Base-by-base conservation (phyloP, 148 eudicot genomes). In the Rhododendron henanense region DNA sequence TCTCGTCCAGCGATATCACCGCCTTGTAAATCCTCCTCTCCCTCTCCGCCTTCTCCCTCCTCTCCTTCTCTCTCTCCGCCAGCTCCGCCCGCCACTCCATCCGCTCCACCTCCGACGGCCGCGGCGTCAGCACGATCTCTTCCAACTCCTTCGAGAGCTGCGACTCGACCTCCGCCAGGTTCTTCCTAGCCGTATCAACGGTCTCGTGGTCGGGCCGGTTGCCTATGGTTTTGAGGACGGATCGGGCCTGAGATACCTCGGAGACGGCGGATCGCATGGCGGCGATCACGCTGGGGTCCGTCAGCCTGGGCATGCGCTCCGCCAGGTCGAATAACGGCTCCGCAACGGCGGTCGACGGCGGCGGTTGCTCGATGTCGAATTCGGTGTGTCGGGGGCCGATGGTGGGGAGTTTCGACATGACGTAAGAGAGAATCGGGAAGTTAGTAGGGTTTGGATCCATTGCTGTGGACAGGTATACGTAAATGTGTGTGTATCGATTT, bases 131-230 rank as follows among this genome's bases (percentile, higher is more conserved):
- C 5, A 75, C 83, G 67, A 94, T 88, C 81, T 91, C 95, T 48
- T 89, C 95, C 5, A 95, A 85, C 61, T 88, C 86, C 0, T 84
- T 63, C 15, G 92, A 73, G 7, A 90, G 51, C 0, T 16, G 13
- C 2, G 88, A 71, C 19, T 92, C 93, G 83, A 96, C 85, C 85
- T 95, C 93, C 0, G 89, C 83, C 2, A 96, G 76, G 81, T 88
- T 91, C 5, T 86, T 81, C 81, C 88, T 91, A 15, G 98, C 99
- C 10, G 78, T 61, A 73, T 96, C 98, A 39, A 96, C 89, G 1
- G 95, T 23, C 88, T 96, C 99, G 85, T 96, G 99, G 59, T 94
- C 98, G 10, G 99, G 98, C 0, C 95, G 92, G 0, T 86, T 88
- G 2, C 99, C 99, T 0, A 96, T 89, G 37, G 93, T 86, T 0